These are phyloP conservation scores for Sarocladiaceae sp. DNA, from an alignment of 2,329 filamentous ascomycete species.

Conservation along the genomic window DNA sequence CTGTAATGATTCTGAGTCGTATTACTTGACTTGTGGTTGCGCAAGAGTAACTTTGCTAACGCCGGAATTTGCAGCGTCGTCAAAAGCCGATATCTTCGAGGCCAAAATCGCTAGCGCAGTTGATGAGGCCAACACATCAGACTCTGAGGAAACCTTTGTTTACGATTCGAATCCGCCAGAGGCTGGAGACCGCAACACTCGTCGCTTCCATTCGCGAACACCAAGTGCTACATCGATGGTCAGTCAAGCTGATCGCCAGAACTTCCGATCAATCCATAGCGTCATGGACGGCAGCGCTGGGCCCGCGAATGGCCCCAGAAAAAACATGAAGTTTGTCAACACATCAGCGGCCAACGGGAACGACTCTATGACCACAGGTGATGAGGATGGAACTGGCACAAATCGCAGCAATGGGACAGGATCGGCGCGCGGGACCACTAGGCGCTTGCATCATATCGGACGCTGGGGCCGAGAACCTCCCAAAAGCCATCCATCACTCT, in stretches of 20 bases:
- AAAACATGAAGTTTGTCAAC: slow-evolving; percentile 95
- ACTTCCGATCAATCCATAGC: slow-evolving; percentile 61
- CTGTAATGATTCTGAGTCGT: no score
- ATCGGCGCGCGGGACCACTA: slow-evolving; percentile 60
- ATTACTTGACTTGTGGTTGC: slow-evolving; percentile 1
- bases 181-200: slow-evolving; percentile 50
- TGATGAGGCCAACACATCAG: slow-evolving; percentile 92
- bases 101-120: slow-evolving; percentile 94
- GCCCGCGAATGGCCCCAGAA: slow-evolving; percentile 52
- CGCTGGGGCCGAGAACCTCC: slow-evolving; percentile 68
- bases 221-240: slow-evolving; percentile 85
- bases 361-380: slow-evolving; percentile 49
- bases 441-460: slow-evolving; percentile 71
- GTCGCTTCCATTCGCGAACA: slow-evolving; percentile 86
- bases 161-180: slow-evolving; percentile 96
- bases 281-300: slow-evolving; percentile 54
- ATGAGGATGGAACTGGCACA: slow-evolving; percentile 63
- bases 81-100: slow-evolving; percentile 97
- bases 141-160: slow-evolving; percentile 97
- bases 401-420: slow-evolving; percentile 53
- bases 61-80: slow-evolving; percentile 57
- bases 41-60: slow-evolving; percentile 6
- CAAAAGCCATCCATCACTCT: slow-evolving; percentile 66
- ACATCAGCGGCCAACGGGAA: slow-evolving; percentile 61
- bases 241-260: slow-evolving; percentile 61